Evolutionary conservation across 306 rosid genomes (phyloP).

Genomic region (Gastrolobium bilobum): DNA sequence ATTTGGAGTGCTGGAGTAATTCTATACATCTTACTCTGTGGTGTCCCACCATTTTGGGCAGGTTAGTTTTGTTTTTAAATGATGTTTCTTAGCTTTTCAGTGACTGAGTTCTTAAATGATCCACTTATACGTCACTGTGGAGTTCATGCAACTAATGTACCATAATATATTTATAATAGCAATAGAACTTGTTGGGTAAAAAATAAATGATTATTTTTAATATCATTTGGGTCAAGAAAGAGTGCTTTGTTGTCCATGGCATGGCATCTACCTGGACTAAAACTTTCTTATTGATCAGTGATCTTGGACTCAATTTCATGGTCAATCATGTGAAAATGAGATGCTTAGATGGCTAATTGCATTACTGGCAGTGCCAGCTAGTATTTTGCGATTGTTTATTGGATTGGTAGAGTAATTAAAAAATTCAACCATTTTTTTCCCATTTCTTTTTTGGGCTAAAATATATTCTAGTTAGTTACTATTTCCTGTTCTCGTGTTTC

Average conservation of each 20-base stretch:
- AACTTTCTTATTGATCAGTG: neutral
- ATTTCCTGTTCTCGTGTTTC: neutral
- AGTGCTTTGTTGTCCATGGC: conserved; percentile 13
- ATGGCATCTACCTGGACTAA: conserved; percentile 8
- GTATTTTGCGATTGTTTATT: too few relatives aligned
- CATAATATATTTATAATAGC: neutral
- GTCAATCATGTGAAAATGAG: conserved; percentile 14
- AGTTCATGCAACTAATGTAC: conserved; percentile 36
- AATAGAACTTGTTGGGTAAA: conserved; percentile 3
- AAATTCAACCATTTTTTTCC: too few relatives aligned
- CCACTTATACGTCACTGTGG: conserved; percentile 8
- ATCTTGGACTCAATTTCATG: neutral
- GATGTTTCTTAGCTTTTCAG: conserved; percentile 21
- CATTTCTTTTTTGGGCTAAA: too few relatives aligned
- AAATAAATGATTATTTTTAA: conserved; percentile 7
- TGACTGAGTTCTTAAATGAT: conserved; percentile 8
- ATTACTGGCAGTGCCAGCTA: conserved; percentile 11
- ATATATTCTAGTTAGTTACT: too few relatives aligned
- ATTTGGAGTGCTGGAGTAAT: conserved; percentile 99
- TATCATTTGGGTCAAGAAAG: conserved; percentile 10
- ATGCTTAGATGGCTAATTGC: conserved; percentile 29
- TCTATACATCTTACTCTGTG: conserved; percentile 94
- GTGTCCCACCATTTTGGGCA: conserved; percentile 99
- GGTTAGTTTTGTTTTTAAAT: conserved; percentile 65
- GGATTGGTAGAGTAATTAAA: too few relatives aligned